Conservation (phyloP, 2,329 filamentous ascomycete genomes). For the Hyphodiscus sp. region DNA sequence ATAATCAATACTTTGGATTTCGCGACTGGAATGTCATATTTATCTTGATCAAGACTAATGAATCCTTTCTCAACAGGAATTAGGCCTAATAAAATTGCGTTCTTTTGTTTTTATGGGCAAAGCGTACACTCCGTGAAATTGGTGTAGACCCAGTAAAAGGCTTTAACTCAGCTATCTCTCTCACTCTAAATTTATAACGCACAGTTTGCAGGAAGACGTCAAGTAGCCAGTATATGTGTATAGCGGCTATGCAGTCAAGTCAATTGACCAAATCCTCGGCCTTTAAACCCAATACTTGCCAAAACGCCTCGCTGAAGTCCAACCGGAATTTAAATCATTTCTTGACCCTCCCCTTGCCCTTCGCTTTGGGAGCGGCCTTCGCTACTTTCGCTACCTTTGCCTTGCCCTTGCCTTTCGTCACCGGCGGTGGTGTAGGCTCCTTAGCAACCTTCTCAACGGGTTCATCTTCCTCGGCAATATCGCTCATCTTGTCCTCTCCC, state of each 20-base stretch:
- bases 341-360: slow-evolving; percentile 15
- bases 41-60: too few species aligned
- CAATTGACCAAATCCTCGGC: too few species aligned
- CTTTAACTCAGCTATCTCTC: background rate
- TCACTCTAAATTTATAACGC: background rate
- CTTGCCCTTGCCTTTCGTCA: slow-evolving; percentile 29
- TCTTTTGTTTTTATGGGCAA: too few species aligned
- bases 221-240: too few species aligned
- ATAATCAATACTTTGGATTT: too few species aligned
- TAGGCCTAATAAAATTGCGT: too few species aligned
- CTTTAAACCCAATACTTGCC: background rate
- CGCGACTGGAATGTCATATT: too few species aligned
- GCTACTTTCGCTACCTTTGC: slow-evolving; percentile 34
- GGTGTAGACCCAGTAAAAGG: too few species aligned
- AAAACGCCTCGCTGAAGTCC: slow-evolving; percentile 6
- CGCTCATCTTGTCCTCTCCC: slow-evolving; percentile 21
- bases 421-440: slow-evolving; percentile 17
- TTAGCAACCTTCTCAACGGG: slow-evolving; percentile 19
- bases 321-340: background rate
- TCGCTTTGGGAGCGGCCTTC: slow-evolving; percentile 28
- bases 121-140: too few species aligned
- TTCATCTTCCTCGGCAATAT: slow-evolving; percentile 10
- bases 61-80: too few species aligned
- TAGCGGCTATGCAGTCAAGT: too few species aligned
- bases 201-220: background rate